Evolutionary conservation across 345 rosid genomes (phyloP), one percentile per base, ranked within the genome.

Genomic region (Populus davidiana): DNA sequence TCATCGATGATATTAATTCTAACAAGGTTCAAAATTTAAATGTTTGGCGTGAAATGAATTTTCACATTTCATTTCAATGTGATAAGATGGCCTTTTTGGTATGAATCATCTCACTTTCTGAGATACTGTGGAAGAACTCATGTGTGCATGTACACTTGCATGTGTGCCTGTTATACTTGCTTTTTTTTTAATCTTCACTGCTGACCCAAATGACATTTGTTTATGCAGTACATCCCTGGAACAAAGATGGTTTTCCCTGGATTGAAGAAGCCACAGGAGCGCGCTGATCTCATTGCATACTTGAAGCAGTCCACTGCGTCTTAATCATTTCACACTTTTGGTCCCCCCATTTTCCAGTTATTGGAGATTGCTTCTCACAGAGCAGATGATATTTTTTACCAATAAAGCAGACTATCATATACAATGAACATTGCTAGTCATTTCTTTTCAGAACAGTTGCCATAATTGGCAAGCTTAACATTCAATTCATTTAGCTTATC

Each of bases 201-300:
- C 63, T 59, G 63, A 9, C 29, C 14, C 29, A n/a, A 3, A 9
- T 59, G 29, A 59, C 25, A 59, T 8, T 1, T 59, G 63, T 73
- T 20, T 69, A 20, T 85, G 88, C 96, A 93, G 99, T 95, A 95
- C 83, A 95, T 95, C 52, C 98, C 99, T 0, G 99, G 98, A 74
- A 95, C 99, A 2, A 95, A 95, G 90, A 95, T 95, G 99, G 99
- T 95, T 49, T 95, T 95, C 87, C 98, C 98, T 70, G 98, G 98
- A 75, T 77, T 94, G 69, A 94, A 94, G 92, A 94, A 92, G 88
- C 97, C 99, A 1, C 93, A 93, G 79, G 98, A 95, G 0, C 98
- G 98, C 2, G 94, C 96, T 2, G 98, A 95, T 64, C 99, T 95
- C 81, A 95, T 95, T 59, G 92, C 99, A 38, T 95, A 86, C 82